Evolutionary conservation across 2,329 filamentous ascomycete species (phyloP), one percentile per base, ranked within the genome.

Genomic region (Arachnomyces sp.): DNA sequence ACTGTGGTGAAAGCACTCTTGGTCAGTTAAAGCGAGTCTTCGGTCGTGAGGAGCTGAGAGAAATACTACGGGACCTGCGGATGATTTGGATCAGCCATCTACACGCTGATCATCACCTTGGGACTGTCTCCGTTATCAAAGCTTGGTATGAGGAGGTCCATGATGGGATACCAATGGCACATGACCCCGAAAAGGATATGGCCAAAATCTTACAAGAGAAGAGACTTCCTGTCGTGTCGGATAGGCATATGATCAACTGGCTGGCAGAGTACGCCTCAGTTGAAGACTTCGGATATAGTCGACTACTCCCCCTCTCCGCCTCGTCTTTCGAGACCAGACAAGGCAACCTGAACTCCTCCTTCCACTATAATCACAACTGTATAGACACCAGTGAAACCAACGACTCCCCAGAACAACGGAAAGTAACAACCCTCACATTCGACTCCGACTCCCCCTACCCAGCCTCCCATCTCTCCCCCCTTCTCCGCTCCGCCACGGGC

Each of bases 31-130:
- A 78, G 43, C 83, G 92, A 37, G 71, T 85, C 0, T 90, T 84
- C 53, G 72, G 75, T 4, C 67, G 72, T 0, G 71, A 78, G 3
- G 75, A 86, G 48, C 68, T 90, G 3, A 69, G 69, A 18, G 71
- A 80, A n/a, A 72, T 95, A 9, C 68, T 98, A n/a, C 74, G 71
- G 44, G 80, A 93, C 47, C 71, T 98, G 32, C 82, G 81, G 39
- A 77, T 80, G 50, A 82, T 98, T 47, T 94, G 87, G 79, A 92
- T 98, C 63, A 94, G 86, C 61, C 92, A 98, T 65, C 71, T 94
- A 46, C 92, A 98, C 62, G 92, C 92, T 3, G 92, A 98, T 65
- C 92, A 98, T 63, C 92, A 96, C 57, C 75, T 98, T 14, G 92
- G 92, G 18, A 85, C 80, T 1, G 73, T 78, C n/a, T 77, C 80